Conservation (phyloP, 2,329 filamentous ascomycete genomes). For the Apiospora sp. region DNA sequence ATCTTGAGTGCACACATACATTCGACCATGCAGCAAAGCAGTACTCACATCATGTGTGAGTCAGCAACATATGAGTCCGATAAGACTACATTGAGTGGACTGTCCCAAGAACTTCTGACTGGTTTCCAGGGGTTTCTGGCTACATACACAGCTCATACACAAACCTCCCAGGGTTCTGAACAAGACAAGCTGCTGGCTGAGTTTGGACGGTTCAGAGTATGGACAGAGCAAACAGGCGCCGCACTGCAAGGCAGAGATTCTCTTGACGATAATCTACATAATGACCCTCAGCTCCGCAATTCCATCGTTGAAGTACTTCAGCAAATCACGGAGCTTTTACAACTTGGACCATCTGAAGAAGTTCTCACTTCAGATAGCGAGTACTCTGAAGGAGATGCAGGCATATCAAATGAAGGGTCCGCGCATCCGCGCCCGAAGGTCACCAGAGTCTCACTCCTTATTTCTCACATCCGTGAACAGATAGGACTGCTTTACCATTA, state of each 20-base stretch:
- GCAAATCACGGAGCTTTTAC: neutral
- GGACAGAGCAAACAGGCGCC: neutral
- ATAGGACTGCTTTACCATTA: too few relatives aligned
- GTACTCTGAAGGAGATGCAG: too few relatives aligned
- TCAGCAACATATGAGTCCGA: neutral
- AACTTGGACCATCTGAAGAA: neutral
- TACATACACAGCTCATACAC: too few relatives aligned
- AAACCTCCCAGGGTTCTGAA: too few relatives aligned
- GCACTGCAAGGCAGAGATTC: neutral
- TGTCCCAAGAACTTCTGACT: too few relatives aligned
- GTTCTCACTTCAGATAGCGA: too few relatives aligned
- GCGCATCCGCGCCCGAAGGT: too few relatives aligned
- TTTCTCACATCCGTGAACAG: too few relatives aligned
- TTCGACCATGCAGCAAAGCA: neutral
- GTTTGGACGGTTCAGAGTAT: neutral
- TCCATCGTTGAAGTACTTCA: neutral
- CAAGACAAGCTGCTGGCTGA: too few relatives aligned
- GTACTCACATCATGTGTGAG: neutral
- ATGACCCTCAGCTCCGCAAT: neutral
- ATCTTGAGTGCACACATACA: neutral
- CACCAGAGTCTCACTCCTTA: too few relatives aligned
- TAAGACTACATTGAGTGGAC: neutral
- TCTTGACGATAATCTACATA: neutral
- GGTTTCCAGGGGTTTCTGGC: too few relatives aligned
- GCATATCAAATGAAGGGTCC: too few relatives aligned